Evolutionary conservation across 441 rosid species (phyloP).

Genomic region (Corymbia calophylla): DNA sequence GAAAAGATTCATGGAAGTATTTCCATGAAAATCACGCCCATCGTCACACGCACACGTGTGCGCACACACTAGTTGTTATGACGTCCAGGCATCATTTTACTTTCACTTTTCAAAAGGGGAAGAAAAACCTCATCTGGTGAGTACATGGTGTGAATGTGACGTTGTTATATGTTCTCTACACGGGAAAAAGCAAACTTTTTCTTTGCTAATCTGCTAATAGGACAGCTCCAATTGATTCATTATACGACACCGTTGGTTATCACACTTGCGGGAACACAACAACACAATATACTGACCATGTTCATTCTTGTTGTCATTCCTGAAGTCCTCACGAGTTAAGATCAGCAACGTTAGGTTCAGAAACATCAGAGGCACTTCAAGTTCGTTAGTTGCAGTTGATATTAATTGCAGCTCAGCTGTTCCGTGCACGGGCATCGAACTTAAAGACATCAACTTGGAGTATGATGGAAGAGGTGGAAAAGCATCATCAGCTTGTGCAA

Average conservation of each 20-base stretch:
- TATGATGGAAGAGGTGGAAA: not conserved
- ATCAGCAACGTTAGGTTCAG: slow-evolving; percentile 38
- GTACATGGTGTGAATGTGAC: not conserved
- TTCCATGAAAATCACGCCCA: not conserved
- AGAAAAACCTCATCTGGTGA: not conserved
- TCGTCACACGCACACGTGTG: not conserved
- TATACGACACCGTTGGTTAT: not conserved
- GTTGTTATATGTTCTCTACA: not conserved
- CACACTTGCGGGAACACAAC: not conserved
- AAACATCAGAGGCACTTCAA: slow-evolving; percentile 59
- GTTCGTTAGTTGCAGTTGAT: slow-evolving; percentile 22
- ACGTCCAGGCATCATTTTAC: not conserved
- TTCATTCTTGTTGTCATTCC: not conserved
- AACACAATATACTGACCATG: not conserved
- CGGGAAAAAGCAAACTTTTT: not conserved
- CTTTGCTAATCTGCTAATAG: not conserved
- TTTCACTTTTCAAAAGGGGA: not conserved
- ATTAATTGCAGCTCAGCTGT: slow-evolving; percentile 34
- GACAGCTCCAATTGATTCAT: not conserved
- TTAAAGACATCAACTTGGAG: not conserved
- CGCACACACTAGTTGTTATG: not conserved
- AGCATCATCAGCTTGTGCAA: not conserved
- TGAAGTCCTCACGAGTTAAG: slow-evolving; percentile 34
- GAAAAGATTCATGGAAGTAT: not conserved
- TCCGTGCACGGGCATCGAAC: slow-evolving; percentile 24